Evolutionary conservation across 2,329 filamentous ascomycete genomes (phyloP), one percentile per base, ranked within the genome.

Genomic region (Colletotrichum simmondsii): DNA sequence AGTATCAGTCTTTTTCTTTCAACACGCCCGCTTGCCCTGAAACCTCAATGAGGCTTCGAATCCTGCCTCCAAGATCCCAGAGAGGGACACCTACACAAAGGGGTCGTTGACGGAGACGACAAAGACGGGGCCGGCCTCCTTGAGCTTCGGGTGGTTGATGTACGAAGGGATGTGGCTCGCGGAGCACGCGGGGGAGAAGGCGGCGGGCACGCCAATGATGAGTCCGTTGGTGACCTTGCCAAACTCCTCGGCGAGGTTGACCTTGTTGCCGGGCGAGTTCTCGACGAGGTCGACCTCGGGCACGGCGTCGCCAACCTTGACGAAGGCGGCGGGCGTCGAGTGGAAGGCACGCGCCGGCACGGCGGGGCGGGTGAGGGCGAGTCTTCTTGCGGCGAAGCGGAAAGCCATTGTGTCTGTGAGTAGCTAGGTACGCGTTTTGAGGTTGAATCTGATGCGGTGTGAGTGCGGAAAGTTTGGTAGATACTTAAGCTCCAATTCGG

Each of bases 71-170:
- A 8, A 42, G 16, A 5, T 42, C 37, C 3, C 16, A 19, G 37
- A 5, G 3, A n/a, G 5, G 19, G 0, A 49, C 16, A 85, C 93
- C 84, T 87, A 97, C 94, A 98, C 95, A 81, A 98, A 98, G 24
- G 95, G 91, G 81, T 98, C 96, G 81, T 98, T 98, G 80, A 98
- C 95, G 19, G 94, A 92, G 69, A 98, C 91, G 53, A 98, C 94
- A 79, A 97, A 97, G 58, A 98, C 94, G 79, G 93, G 88, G 61
- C 95, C 95, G 35, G 94, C 94, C 73, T 92, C 87, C 85, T 94
- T 94, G 77, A 97, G 88, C 81, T 92, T 91, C 68, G 92, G 88
- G 80, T 94, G 93, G 80, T 91, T 92, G 83, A 98, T 93, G 85
- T 95, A 98, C 68, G 94, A 93, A 1, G 96, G 96, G 58, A 98